phyloP scores from a whole-genome alignment of 148 eudicot species.

The Persicaria maculosa region DNA sequence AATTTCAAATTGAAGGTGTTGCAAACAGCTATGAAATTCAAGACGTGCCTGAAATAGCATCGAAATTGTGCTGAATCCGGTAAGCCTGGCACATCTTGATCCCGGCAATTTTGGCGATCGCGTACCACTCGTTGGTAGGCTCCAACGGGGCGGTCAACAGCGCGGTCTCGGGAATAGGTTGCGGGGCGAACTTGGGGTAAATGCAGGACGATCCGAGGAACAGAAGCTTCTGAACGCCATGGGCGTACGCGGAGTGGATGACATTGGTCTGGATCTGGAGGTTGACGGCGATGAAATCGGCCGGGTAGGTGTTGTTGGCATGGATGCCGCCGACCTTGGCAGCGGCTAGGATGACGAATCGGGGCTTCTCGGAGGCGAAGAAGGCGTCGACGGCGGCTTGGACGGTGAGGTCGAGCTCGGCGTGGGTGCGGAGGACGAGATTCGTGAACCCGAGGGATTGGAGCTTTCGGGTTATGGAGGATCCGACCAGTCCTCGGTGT shows the following conservation, averaged over 20 bases:
- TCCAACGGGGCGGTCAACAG: slow-evolving; percentile 74
- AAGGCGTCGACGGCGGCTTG: slow-evolving; percentile 67
- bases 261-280: slow-evolving; percentile 89
- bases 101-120: slow-evolving; percentile 88
- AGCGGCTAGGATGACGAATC: slow-evolving; percentile 72
- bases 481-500: slow-evolving; percentile 61
- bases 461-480: slow-evolving; percentile 72
- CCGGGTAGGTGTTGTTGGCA: slow-evolving; percentile 83
- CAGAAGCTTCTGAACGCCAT: slow-evolving; percentile 51
- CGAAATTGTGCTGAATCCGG: slow-evolving; percentile 41
- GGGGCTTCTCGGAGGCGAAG: slow-evolving; percentile 63
- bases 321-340: slow-evolving; percentile 97
- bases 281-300: slow-evolving; percentile 76
- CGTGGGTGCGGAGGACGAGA: slow-evolving; percentile 58
- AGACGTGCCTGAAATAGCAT: slow-evolving; percentile 21
- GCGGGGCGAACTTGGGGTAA: slow-evolving; percentile 93
- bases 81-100: slow-evolving; percentile 89
- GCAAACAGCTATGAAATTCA: neutral
- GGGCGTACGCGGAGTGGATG: slow-evolving; percentile 48
- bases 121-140: slow-evolving; percentile 97
- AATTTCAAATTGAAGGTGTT: neutral
- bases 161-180: slow-evolving; percentile 76
- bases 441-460: slow-evolving; percentile 43
- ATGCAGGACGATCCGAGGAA: slow-evolving; percentile 88
- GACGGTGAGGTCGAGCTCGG: slow-evolving; percentile 73